Percentiles rank a stretch among this genome's conserved stretches.
These are phyloP conservation scores for Xerocomellus chrysenteron DNA, from an alignment of 768 basidiomycete species.

Conservation along the genomic window DNA sequence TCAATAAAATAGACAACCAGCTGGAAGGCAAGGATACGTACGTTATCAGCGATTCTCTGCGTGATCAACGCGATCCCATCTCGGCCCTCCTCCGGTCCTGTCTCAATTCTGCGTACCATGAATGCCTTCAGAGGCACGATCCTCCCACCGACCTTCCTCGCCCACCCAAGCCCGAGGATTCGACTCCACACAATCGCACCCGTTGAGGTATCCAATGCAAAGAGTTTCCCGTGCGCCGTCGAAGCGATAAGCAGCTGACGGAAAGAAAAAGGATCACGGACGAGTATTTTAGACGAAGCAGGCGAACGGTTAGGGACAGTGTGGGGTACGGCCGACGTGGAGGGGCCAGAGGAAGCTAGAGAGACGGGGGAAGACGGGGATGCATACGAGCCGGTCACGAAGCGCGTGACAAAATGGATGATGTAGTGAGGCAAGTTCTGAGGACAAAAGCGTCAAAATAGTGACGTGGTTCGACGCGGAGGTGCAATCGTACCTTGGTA, in stretches of 20 bases:
- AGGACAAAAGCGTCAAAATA: background rate
- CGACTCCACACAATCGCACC: constrained; percentile 81
- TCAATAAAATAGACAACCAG: constrained; percentile 9
- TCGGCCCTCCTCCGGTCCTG: constrained; percentile 24
- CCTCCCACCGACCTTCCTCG: constrained; percentile 51
- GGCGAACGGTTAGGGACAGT: constrained; percentile 24
- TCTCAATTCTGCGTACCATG: constrained; percentile 34
- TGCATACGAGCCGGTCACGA: constrained; percentile 66
- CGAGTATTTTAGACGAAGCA: constrained; percentile 38
- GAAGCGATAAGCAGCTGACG: constrained; percentile 77
- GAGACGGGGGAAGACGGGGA: constrained; percentile 41
- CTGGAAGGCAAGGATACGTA: constrained; percentile 32
- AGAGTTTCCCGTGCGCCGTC: constrained; percentile 71
- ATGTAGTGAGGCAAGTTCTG: constrained; percentile 74
- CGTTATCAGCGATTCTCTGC: constrained; percentile 62
- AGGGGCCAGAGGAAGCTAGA: background rate
- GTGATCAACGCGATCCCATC: constrained; percentile 63
- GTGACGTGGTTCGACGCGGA: background rate
- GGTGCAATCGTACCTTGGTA: constrained; percentile 45
- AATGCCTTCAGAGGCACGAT: constrained; percentile 64
- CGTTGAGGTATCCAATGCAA: constrained; percentile 76
- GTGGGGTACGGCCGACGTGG: constrained; percentile 19
- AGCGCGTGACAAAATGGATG: constrained; percentile 64
- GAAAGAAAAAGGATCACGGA: constrained; percentile 83
- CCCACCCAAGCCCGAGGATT: constrained; percentile 72